Evolutionary conservation across 2,329 filamentous ascomycete genomes (phyloP).

Genomic region (Cadophora sp.): DNA sequence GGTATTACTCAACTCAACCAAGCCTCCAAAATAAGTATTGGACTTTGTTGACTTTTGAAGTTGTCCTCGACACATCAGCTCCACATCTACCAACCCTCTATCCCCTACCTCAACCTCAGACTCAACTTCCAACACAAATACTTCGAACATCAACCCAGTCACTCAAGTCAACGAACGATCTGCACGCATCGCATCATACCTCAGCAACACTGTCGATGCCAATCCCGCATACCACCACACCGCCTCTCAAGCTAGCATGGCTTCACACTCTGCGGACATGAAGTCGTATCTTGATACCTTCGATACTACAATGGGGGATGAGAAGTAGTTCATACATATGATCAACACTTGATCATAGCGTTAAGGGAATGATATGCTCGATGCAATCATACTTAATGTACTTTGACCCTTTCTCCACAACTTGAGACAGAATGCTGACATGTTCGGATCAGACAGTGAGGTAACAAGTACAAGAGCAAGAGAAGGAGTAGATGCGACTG

Average conservation of each 20-base stretch:
- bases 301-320: constrained; percentile 9
- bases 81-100: neutral
- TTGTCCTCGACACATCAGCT: neutral
- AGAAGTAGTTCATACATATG: neutral
- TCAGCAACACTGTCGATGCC: neutral
- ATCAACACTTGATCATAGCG: neutral
- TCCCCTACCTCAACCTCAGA: neutral
- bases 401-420: neutral
- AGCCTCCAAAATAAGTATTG: neutral
- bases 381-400: neutral
- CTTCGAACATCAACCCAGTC: neutral
- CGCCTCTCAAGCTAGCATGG: neutral
- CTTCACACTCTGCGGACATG: neutral
- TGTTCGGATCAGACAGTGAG: neutral
- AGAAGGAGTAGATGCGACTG: too few relatives aligned
- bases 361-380: neutral
- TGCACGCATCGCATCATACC: neutral
- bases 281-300: constrained; percentile 13
- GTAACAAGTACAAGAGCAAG: neutral
- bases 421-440: neutral
- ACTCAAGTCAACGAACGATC: neutral
- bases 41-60: neutral
- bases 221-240: constrained; percentile 10
- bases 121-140: neutral
- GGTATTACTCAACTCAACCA: neutral